A percentile compares a stretch with the other conserved stretches of the same genome.
Evolutionary conservation across 495 filamentous ascomycete species (phyloP).

Genomic region (Penicillium lagena): DNA sequence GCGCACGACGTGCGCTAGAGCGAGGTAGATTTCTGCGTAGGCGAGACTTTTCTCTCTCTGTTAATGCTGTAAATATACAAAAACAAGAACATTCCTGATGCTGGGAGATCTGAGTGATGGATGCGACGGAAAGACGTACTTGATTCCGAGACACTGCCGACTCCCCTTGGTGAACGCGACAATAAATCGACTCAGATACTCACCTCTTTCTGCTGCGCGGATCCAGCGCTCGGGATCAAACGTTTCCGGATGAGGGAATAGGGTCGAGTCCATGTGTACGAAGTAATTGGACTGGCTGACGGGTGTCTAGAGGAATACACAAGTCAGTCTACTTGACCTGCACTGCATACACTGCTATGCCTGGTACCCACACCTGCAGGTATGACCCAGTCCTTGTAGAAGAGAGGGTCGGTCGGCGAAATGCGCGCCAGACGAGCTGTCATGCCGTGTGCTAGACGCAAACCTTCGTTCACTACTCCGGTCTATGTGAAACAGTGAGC

Average conservation of each 20-base stretch:
- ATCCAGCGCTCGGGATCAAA: constrained; percentile 49
- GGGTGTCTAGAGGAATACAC: constrained; percentile 18
- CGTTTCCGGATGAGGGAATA: constrained; percentile 40
- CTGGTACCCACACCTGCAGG: constrained; percentile 20
- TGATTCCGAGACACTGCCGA: constrained; percentile 40
- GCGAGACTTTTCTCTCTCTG: constrained; percentile 24
- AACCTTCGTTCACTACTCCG: constrained; percentile 39
- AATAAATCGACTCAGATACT: constrained; percentile 24
- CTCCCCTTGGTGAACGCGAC: constrained; percentile 41
- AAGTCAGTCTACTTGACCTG: neutral
- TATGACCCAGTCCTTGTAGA: constrained; percentile 32
- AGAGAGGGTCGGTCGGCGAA: constrained; percentile 28
- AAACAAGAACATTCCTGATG: too few relatives aligned
- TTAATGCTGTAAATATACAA: too few relatives aligned
- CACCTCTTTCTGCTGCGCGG: constrained; percentile 9
- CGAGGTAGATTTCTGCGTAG: constrained; percentile 31
- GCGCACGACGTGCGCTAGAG: constrained; percentile 28
- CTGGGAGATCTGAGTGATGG: too few relatives aligned
- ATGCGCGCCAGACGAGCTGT: constrained; percentile 34
- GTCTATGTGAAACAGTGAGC: constrained; percentile 10
- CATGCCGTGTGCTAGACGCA: constrained; percentile 40
- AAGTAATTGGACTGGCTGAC: constrained; percentile 43
- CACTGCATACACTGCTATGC: too few relatives aligned
- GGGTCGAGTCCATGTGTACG: constrained; percentile 36
- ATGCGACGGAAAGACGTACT: constrained; percentile 15